Evolutionary conservation across 192 early-diverging fungal species (phyloP), one percentile per base, ranked within the genome.

Genomic region (Podochytrium sp.): DNA sequence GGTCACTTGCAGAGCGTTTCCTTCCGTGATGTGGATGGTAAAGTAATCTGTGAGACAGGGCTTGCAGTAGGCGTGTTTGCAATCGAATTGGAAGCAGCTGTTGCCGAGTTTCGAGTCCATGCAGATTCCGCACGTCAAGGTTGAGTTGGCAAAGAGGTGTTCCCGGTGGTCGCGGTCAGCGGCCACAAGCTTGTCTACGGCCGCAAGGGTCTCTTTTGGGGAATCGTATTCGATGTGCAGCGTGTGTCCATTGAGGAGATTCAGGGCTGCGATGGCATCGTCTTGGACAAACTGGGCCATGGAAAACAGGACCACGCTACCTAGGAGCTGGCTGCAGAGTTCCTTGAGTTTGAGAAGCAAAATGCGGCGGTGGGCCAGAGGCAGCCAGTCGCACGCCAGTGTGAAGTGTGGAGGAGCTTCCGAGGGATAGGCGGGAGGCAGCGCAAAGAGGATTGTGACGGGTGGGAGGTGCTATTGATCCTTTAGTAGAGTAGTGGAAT

Each of bases 1-100:
- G 0, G 73, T 56, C 1, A 78, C 77, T 42, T 78, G 61, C 18
- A 27, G 1, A 0, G 69, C 65, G 2, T 68, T 35, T 14, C 34
- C 75, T 68, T 82, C 80, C n/a, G 39, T 42, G 38, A 82, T 82
- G 27, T 77, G 50, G 3, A 77, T 18, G 2, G 77, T 34, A 62
- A 82, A 79, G 59, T 80, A 82, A 16, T 72, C 75, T 6, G 3
- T 20, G 1, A 79, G 47, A 69, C 80, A 82, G 3, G 55, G 74
- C 2, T 52, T 29, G 51, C 80, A 82, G 67, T 68, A 82, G 20
- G 71, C 63, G 62, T 82, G 80, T n/a, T 40, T n/a, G 55, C 80
- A 82, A 5, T 3, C 39, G 37, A 82, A 71, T 35, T 56, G 39
- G n/a, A 74, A 40, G 57, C 78, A 79, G 3, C 6, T 35, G 6